Base-by-base conservation (phyloP, 129 eudicot species). In the Lonicera japonica region DNA sequence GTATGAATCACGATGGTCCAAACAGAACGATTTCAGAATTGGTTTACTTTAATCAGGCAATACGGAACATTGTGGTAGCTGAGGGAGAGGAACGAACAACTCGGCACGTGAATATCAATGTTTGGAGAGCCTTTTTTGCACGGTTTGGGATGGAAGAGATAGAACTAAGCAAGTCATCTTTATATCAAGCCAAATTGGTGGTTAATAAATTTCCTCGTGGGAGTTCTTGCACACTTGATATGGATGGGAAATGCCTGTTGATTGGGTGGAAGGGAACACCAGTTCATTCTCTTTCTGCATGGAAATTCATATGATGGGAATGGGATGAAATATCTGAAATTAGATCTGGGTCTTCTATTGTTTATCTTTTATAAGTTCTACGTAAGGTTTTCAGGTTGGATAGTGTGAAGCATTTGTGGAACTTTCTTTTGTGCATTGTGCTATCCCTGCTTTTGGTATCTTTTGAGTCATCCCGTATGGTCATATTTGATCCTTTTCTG, bases 261-360 rank as follows among this genome's bases (percentile, higher is more conserved):
- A 48, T 87, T 2, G 85, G 90, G 54, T 87, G 95, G 95, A 87
- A 83, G 63, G 90, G 85, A 63, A 72, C 80, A 9, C 85, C 90
- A 4, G 43, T 83, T 51, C 52, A 47, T 25, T 69, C 64, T 24
- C 54, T 80, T 52, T 77, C 95, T 12, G 79, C 75, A 20, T 87
- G 87, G 90, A 80, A 63, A 56, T 77, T 83, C 9, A 29, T 6
- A 6, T 29, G 36, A 29, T 29, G 36, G 36, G 36, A 29, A 1
- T 29, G 36, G 36, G 36, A 6, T 6, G 6, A 29, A 29, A 29
- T 29, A 29, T 29, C 36, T 29, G 36, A 29, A 29, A 29, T 29
- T 29, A 29, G 6, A 29, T 29, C 36, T 29, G 36, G n/a, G 4
- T 29, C 36, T 29, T 29, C 36, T 29, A n/a, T n/a, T n/a, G 36